Conservation (phyloP, 257 asterid genomes). For the Jaltomata sinuosa region DNA sequence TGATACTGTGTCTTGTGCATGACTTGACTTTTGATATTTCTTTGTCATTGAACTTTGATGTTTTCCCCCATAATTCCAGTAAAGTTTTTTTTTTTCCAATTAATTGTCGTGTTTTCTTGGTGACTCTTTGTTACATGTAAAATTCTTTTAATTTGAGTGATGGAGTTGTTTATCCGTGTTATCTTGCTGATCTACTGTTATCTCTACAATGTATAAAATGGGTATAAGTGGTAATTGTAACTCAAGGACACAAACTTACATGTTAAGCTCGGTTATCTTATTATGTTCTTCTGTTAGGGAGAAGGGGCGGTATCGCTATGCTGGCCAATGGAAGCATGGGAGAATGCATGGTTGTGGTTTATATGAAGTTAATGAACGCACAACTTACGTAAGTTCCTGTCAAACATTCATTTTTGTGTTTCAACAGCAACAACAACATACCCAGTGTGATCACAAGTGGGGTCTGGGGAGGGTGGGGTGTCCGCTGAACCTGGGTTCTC, state of each 20-base stretch:
- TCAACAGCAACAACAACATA: no score
- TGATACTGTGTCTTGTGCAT: background rate
- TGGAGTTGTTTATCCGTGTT: background rate
- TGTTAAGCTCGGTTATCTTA: background rate
- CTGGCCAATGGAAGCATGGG: conserved; percentile 99
- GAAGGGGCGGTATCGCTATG: conserved; percentile 89
- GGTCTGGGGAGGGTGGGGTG: no score
- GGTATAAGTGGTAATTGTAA: background rate
- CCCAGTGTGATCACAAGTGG: no score
- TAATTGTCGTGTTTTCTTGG: background rate
- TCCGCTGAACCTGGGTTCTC: background rate
- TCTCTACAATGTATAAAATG: background rate
- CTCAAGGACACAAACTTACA: background rate
- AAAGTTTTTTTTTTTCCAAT: background rate
- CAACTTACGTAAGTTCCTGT: conserved; percentile 47
- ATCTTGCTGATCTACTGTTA: background rate
- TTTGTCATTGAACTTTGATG: background rate
- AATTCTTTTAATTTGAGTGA: background rate
- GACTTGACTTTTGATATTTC: background rate
- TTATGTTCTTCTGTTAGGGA: conserved; percentile 44
- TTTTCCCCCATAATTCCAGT: background rate
- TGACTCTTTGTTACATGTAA: background rate
- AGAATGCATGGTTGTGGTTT: conserved; percentile 99
- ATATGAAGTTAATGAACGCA: conserved; percentile 80
- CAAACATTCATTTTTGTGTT: background rate